Percentiles rank a stretch among this genome's conserved stretches.
These are phyloP conservation scores for Sporothrix pseudoabietina DNA, from an alignment of 2,329 filamentous ascomycete species.

Conservation along the genomic window DNA sequence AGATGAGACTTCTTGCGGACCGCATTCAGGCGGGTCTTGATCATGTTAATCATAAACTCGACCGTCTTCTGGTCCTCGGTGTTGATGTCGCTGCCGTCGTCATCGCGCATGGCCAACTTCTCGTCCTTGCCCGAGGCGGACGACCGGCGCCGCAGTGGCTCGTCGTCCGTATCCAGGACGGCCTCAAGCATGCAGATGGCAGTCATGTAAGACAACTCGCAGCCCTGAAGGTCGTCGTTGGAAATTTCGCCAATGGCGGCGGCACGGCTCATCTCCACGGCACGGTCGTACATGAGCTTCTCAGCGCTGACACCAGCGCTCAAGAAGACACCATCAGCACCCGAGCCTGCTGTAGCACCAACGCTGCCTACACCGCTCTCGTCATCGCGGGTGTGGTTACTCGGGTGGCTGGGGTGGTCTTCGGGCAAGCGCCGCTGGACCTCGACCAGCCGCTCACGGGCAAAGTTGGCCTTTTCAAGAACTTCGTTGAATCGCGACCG, in stretches of 20 bases:
- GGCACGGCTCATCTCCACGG: constrained; percentile 91
- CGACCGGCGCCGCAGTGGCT: constrained; percentile 45
- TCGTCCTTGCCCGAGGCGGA: constrained; percentile 41
- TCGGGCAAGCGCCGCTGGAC: constrained; percentile 81
- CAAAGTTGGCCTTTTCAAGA: constrained; percentile 91
- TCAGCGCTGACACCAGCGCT: constrained; percentile 91
- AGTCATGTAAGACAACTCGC: constrained; percentile 90
- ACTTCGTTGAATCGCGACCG: constrained; percentile 95
- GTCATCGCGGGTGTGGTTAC: constrained; percentile 59
- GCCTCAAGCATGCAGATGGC: constrained; percentile 95
- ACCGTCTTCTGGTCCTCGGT: constrained; percentile 73
- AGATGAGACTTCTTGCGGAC: constrained; percentile 64
- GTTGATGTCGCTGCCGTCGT: constrained; percentile 55
- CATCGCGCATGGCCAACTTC: constrained; percentile 45
- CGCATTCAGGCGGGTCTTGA: constrained; percentile 56
- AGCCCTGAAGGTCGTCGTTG: constrained; percentile 81
- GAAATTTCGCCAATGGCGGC: constrained; percentile 96
- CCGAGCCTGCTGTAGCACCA: constrained; percentile 58
- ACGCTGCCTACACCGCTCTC: constrained; percentile 57
- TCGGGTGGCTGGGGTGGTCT: constrained; percentile 84
- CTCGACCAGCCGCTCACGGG: constrained; percentile 83
- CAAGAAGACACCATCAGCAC: constrained; percentile 77
- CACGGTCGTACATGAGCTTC: constrained; percentile 97
- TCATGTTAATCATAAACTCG: constrained; percentile 68
- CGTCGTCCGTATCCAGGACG: constrained; percentile 81